Conservation (phyloP, 495 filamentous ascomycete species). For the Pyrenopolyporus hunteri region DNA sequence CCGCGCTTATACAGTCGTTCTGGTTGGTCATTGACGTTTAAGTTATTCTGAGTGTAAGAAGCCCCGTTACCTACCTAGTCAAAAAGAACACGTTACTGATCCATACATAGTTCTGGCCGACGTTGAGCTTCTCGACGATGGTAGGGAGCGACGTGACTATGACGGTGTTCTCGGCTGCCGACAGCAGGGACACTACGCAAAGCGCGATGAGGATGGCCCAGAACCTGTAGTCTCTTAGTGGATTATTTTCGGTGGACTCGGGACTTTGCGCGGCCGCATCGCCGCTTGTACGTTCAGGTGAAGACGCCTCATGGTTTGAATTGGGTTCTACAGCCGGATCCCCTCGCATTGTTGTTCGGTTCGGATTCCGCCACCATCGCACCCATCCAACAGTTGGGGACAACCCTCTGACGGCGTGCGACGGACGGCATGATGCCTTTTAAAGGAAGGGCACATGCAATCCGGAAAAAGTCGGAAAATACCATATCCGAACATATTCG, state of each 20-base stretch:
- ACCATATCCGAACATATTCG: background rate
- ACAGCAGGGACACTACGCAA: constrained; percentile 47
- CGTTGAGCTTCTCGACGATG: constrained; percentile 41
- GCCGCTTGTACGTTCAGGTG: background rate
- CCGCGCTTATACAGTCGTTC: constrained; percentile 1
- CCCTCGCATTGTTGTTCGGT: constrained; percentile 2
- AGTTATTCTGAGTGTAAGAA: constrained; percentile 34
- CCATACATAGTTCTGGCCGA: constrained; percentile 55
- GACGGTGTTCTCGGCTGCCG: constrained; percentile 58
- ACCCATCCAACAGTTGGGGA: background rate
- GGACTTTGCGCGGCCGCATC: background rate
- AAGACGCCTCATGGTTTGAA: background rate
- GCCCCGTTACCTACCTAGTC: constrained; percentile 57
- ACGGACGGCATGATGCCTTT: constrained; percentile 1
- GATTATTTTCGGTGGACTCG: background rate
- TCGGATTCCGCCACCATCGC: background rate
- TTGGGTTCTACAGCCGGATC: background rate
- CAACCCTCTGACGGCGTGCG: background rate
- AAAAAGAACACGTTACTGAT: constrained; percentile 72
- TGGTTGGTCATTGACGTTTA: constrained; percentile 1
- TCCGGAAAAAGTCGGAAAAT: too few relatives aligned
- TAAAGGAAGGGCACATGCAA: background rate
- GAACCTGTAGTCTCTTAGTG: constrained; percentile 36
- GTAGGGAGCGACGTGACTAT: constrained; percentile 56
- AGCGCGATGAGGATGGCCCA: constrained; percentile 50